Evolutionary conservation across 1,284 basidiomycete species (phyloP), one percentile per base, ranked within the genome.

Genomic region (Marasmius fiardii): DNA sequence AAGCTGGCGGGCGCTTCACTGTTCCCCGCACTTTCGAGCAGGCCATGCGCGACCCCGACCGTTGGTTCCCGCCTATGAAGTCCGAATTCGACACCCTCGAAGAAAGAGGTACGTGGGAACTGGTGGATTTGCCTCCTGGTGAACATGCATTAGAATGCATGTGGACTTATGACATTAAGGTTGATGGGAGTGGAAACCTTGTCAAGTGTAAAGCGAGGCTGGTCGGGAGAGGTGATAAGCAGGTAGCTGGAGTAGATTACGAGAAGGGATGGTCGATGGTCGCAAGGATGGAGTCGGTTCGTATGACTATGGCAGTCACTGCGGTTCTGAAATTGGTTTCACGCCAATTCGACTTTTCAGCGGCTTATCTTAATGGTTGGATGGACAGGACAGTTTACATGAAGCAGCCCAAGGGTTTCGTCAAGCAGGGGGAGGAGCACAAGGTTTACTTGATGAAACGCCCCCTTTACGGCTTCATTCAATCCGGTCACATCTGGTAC

Each of bases 401-500:
- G 54, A 41, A 43, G 14, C 54, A 55, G 24, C 54, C 54, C 24
- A 50, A 12, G 31, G 54, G 54, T 2, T 55, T 55, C 16, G 34
- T 50, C 54, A 50, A 55, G 54, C 47, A 55, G 54, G 54, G 54
- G 54, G 54, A 55, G 54, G 47, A 55, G 16, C 39, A 10, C 1
- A 50, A 28, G 20, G 54, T 55, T 1, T 55, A 47, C 54, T 55
- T 55, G 48, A 21, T 55, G 10, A 7, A 49, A 35, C 48, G 43
- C 4, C 58, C 56, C 0, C 34, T 60, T 1, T 60, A 57, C 33
- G 53, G 58, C 2, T 23, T 55, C 4, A 34, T 55, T 1, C 58
- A 60, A 44, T 55, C 58, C 0, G 53, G 58, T 18, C 58, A 60
- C 43, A 58, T 60, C n/a, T 60, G 58, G 56, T 60, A 57, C 43